Percentiles rank a stretch among this genome's conserved stretches.
phyloP scores from a whole-genome alignment of 225 moss, liverwort and hornwort species.

The Anthoceros angustus region DNA sequence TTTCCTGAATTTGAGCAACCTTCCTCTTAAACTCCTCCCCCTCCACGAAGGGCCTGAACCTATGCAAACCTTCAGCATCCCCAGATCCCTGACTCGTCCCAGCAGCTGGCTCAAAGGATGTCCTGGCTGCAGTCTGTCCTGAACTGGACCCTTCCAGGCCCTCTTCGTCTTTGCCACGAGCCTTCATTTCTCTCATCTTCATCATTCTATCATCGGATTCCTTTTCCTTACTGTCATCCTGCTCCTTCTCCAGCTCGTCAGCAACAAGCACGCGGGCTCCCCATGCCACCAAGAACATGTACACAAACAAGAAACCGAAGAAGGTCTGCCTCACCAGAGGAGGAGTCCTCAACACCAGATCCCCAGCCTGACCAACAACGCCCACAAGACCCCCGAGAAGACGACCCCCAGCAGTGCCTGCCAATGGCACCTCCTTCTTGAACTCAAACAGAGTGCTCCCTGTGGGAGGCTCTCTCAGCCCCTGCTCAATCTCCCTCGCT shows the following conservation, averaged over 20 bases:
- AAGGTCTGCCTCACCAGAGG: constrained; percentile 28
- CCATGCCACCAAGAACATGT: constrained; percentile 34
- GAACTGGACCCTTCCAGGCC: background rate
- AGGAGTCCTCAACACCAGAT: constrained; percentile 13
- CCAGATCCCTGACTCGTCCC: constrained; percentile 14
- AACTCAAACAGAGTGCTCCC: constrained; percentile 27
- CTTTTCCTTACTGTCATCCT: constrained; percentile 29
- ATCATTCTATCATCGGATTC: constrained; percentile 44
- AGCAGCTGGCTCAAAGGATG: background rate
- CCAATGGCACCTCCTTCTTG: constrained; percentile 8
- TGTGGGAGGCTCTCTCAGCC: constrained; percentile 17
- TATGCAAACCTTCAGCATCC: background rate
- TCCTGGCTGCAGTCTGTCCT: constrained; percentile 2
- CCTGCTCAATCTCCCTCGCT: constrained; percentile 24
- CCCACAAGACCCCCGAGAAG: constrained; percentile 9
- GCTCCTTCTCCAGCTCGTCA: constrained; percentile 24
- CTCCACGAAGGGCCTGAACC: constrained; percentile 11
- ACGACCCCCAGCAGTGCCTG: constrained; percentile 24
- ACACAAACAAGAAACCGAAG: constrained; percentile 33
- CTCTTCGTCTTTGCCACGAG: constrained; percentile 16
- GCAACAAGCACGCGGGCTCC: constrained; percentile 39
- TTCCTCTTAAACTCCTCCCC: constrained; percentile 46
- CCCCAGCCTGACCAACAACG: constrained; percentile 13
- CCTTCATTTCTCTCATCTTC: constrained; percentile 46
- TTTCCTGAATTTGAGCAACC: constrained; percentile 58